Evolutionary conservation across 139 green algal genomes (phyloP).

Genomic region (Chlorella sp.): DNA sequence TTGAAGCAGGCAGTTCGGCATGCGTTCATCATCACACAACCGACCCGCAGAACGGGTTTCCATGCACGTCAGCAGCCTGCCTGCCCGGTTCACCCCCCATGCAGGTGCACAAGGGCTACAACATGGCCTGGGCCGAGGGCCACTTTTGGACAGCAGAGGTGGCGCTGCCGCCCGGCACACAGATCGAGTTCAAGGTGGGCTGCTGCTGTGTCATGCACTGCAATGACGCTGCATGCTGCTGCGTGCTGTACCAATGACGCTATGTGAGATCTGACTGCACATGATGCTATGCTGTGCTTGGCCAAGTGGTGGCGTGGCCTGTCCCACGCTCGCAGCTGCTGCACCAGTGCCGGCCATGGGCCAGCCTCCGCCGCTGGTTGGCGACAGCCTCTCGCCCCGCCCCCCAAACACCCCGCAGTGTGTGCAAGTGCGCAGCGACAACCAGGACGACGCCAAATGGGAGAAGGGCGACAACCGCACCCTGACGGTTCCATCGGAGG

Average conservation of each 20-base stretch:
- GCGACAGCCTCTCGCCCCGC: no score
- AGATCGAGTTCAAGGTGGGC: slow-evolving; percentile 61
- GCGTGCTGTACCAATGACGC: background rate
- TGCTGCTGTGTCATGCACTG: no score
- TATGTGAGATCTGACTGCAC: no score
- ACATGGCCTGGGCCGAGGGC: slow-evolving; percentile 64
- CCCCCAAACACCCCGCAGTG: slow-evolving; percentile 51
- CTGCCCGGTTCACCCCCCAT: background rate
- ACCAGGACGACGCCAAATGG: slow-evolving; percentile 52
- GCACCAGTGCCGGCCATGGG: no score
- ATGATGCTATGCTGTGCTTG: background rate
- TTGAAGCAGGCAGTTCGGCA: no score
- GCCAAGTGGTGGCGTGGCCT: no score
- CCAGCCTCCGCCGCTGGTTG: no score
- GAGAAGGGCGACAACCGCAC: slow-evolving; percentile 72
- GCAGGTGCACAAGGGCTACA: slow-evolving; percentile 16
- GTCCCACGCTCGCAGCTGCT: background rate
- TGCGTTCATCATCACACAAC: no score
- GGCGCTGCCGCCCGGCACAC: slow-evolving; percentile 36
- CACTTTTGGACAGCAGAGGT: slow-evolving; percentile 60
- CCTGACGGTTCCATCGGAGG: slow-evolving; percentile 57
- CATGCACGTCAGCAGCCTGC: no score
- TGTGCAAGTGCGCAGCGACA: slow-evolving; percentile 46
- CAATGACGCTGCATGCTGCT: background rate
- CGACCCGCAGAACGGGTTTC: no score